Conservation (phyloP, 768 basidiomycete genomes). For the Hygrocybe coccinea region DNA sequence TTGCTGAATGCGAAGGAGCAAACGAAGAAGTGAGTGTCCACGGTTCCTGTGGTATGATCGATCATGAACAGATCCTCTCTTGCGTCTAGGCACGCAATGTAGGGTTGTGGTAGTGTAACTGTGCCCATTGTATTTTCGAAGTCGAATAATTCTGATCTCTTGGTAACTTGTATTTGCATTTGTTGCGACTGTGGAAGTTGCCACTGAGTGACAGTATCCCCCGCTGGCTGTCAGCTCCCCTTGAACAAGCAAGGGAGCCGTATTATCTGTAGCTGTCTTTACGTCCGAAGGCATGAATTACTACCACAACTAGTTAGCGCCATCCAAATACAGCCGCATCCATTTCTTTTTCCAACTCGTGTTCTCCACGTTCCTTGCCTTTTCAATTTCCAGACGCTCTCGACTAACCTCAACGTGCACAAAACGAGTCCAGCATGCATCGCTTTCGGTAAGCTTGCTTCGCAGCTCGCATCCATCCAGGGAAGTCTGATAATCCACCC, state of each 20-base stretch:
- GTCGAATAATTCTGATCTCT: too few relatives aligned
- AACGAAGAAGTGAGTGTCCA: constrained; percentile 66
- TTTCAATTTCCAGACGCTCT: constrained; percentile 28
- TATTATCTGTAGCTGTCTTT: background rate
- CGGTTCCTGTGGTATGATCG: background rate
- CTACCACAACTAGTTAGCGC: background rate
- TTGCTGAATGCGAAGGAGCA: constrained; percentile 72
- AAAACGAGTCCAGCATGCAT: constrained; percentile 68
- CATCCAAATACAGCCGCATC: background rate
- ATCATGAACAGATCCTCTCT: background rate
- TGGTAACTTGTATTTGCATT: background rate
- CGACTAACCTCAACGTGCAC: constrained; percentile 54
- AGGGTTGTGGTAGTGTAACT: background rate
- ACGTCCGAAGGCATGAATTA: background rate
- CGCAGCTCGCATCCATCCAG: constrained; percentile 19
- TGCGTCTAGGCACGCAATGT: constrained; percentile 25
- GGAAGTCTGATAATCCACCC: constrained; percentile 15
- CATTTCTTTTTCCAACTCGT: constrained; percentile 46
- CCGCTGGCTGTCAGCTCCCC: too few relatives aligned
- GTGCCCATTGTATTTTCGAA: background rate
- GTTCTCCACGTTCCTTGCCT: constrained; percentile 76
- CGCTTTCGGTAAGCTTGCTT: constrained; percentile 70
- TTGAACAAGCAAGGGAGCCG: too few relatives aligned
- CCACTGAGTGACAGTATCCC: too few relatives aligned
- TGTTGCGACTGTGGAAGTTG: too few relatives aligned